A percentile compares a stretch with the other conserved stretches of the same genome.
Conservation (phyloP, 768 basidiomycete genomes). For the Macrolepiota albuminosa region DNA sequence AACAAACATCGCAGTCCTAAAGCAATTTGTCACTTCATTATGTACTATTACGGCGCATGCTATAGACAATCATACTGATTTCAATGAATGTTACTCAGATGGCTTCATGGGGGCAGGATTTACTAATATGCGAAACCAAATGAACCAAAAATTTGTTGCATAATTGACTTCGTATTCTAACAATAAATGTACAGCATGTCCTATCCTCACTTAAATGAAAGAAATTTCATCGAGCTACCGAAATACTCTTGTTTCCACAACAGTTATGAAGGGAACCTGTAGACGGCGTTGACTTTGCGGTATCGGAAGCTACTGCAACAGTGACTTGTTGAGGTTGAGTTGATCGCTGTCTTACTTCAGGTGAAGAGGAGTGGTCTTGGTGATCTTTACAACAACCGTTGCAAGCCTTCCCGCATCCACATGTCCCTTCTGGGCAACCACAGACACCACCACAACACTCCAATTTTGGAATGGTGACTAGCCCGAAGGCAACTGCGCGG, state of each 20-base stretch:
- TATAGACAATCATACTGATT: neutral
- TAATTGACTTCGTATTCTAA: neutral
- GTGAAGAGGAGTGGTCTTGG: neutral
- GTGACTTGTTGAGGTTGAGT: neutral
- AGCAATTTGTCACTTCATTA: neutral
- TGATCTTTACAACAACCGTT: constrained; percentile 46
- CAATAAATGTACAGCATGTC: neutral
- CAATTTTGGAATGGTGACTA: constrained; percentile 57
- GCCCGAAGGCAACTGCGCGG: constrained; percentile 38
- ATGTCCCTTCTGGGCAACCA: constrained; percentile 48
- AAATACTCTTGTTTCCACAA: constrained; percentile 21
- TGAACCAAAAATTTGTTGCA: neutral
- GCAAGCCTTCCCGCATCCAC: constrained; percentile 56
- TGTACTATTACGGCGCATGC: constrained; percentile 1
- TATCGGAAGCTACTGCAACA: neutral
- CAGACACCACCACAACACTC: constrained; percentile 64
- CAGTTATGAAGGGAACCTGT: constrained; percentile 21
- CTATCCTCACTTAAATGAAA: too few relatives aligned
- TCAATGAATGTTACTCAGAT: neutral
- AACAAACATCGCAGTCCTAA: neutral
- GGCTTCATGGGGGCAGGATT: neutral
- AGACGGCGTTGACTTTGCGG: neutral
- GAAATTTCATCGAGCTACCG: neutral
- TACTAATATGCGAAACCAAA: neutral
- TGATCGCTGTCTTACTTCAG: neutral